Percentiles rank a stretch among this genome's conserved stretches.
phyloP scores from a whole-genome alignment of 1,284 basidiomycete genomes.

The Fomitopsis betulina region DNA sequence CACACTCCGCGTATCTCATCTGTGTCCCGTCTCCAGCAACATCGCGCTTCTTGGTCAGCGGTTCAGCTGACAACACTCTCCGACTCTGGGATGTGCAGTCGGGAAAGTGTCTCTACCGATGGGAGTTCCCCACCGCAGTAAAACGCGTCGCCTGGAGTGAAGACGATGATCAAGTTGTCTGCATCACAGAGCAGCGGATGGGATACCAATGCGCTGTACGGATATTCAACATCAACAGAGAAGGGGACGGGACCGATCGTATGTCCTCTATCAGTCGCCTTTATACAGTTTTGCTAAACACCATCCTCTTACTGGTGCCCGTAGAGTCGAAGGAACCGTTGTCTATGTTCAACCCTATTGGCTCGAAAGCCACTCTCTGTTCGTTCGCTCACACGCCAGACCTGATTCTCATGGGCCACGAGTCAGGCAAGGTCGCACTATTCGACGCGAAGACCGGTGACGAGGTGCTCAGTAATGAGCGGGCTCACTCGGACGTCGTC shows the following conservation, averaged over 20 bases:
- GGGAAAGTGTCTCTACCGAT: conserved; percentile 88
- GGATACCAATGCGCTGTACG: conserved; percentile 85
- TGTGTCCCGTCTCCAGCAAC: conserved; percentile 49
- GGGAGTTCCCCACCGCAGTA: conserved; percentile 98
- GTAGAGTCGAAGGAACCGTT: conserved; percentile 73
- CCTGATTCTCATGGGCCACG: conserved; percentile 90
- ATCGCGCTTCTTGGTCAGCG: conserved; percentile 85
- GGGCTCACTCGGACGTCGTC: conserved; percentile 79
- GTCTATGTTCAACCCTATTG: conserved; percentile 83
- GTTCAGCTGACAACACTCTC: conserved; percentile 88
- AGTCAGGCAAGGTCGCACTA: conserved; percentile 90
- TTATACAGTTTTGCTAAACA: background rate
- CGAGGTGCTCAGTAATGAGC: conserved; percentile 76
- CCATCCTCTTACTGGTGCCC: background rate
- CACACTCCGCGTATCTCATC: conserved; percentile 1
- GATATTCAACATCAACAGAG: conserved; percentile 84
- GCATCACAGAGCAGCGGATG: conserved; percentile 97
- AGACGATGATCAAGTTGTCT: conserved; percentile 82
- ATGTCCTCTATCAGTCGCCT: conserved; percentile 22
- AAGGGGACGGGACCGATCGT: conserved; percentile 77
- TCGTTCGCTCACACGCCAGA: conserved; percentile 82
- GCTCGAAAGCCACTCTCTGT: conserved; percentile 94
- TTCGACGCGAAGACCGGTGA: conserved; percentile 90
- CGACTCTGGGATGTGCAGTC: conserved; percentile 88
- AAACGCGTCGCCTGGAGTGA: conserved; percentile 93